Base-by-base conservation (phyloP, 106 monocot genomes). In the Agapanthus africanus region DNA sequence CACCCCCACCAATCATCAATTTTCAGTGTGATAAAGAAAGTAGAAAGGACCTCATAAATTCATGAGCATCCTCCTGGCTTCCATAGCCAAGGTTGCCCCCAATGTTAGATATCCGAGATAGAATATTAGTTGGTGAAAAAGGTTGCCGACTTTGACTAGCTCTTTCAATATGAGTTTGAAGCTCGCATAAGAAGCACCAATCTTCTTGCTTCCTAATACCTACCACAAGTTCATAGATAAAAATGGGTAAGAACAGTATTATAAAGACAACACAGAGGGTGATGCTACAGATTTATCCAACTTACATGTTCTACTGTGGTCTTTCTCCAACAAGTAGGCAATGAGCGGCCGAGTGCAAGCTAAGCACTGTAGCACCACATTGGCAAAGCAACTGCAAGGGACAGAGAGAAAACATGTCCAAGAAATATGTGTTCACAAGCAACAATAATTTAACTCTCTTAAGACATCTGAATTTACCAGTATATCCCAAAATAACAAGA, bases 21-120 rank as follows among this genome's bases (percentile, higher is more conserved):
- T n/a, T n/a, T n/a, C n/a, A n/a, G n/a, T n/a, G n/a, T n/a, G 38
- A 71, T 25, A 49, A 68, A 68, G 23, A 41, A 42, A 25, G 4
- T 14, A 68, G n/a, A 50, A 68, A 50, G 47, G 37, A 97, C 95
- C 95, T 91, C 91, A 97, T 89, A 35, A 97, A 91, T 73, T 97
- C 95, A 80, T 97, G 95, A 47, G 95, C 95, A 89, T 97, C 95
- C 74, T 97, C 88, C 67, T 97, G 95, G 30, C 79, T 91, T 68
- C 91, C 95, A 73, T 80, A 78, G 28, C 86, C 88, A 80, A 97
- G 82, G 70, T 91, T 84, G 31, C 86, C 76, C 42, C 88, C 82
- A 79, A 97, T 89, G 37, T 87, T 91, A 15, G 88, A 75, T 56
- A 95, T 76, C 34, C 76, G 77, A 76, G 82, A 89, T 70, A 97